phyloP scores from a whole-genome alignment of 2,329 filamentous ascomycete species.

The Trichophyton benhamiae region DNA sequence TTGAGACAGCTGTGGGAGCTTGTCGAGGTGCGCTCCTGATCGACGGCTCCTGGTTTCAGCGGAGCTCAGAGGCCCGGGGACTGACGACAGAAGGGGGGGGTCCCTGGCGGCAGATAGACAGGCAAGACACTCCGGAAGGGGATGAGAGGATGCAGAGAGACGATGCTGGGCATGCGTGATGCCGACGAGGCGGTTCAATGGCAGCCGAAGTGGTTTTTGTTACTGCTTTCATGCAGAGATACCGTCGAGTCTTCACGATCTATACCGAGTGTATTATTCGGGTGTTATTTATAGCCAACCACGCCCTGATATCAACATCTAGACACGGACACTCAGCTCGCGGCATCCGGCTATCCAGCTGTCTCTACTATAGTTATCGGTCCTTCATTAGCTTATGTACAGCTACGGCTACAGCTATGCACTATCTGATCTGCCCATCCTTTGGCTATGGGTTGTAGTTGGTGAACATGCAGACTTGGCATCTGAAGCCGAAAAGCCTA shows the following conservation, averaged over 20 bases:
- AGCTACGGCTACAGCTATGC: too few relatives aligned
- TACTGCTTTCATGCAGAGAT: not conserved
- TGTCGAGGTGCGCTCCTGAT: not conserved
- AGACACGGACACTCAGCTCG: not conserved
- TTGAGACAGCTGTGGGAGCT: not conserved
- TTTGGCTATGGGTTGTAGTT: not conserved
- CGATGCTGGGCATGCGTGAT: not conserved
- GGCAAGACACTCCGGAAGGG: not conserved
- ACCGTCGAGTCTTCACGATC: not conserved
- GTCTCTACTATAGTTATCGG: not conserved
- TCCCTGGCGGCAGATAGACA: not conserved
- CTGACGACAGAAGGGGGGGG: not conserved
- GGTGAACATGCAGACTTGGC: not conserved
- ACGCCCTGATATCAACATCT: not conserved
- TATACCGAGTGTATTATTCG: not conserved
- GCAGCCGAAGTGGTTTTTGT: not conserved
- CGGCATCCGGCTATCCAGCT: not conserved
- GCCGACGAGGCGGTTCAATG: not conserved
- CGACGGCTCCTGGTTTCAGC: slow-evolving; percentile 1
- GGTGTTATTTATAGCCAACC: not conserved
- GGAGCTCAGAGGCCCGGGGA: not conserved
- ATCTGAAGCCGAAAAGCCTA: not conserved
- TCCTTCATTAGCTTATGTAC: not conserved
- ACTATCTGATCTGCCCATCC: too few relatives aligned
- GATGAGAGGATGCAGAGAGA: not conserved